A percentile compares a stretch with the other conserved stretches of the same genome.
These are phyloP conservation scores for Paralagenidium karlingii DNA, from an alignment of 352 stramenopile species.

Conservation along the genomic window DNA sequence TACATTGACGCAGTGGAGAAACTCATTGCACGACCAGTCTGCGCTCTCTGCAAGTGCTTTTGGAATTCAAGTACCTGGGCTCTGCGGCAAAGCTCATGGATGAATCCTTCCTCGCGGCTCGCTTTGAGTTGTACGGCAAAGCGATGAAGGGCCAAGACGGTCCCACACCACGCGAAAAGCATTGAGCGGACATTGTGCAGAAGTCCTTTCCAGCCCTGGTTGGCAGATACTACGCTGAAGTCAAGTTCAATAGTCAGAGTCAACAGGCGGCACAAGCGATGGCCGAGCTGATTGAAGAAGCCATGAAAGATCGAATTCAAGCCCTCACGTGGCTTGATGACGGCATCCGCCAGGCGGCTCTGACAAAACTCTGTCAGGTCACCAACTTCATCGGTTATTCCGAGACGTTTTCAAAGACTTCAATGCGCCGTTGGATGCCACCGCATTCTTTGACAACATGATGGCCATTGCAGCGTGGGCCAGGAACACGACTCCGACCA, in stretches of 20 bases:
- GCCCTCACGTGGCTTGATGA: slow-evolving; percentile 85
- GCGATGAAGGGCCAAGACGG: slow-evolving; percentile 71
- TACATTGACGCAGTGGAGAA: slow-evolving; percentile 41
- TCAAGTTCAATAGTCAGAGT: slow-evolving; percentile 76
- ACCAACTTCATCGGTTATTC: slow-evolving; percentile 61
- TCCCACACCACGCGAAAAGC: slow-evolving; percentile 82
- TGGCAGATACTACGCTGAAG: slow-evolving; percentile 86
- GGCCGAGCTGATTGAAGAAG: slow-evolving; percentile 71
- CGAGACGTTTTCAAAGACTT: slow-evolving; percentile 24
- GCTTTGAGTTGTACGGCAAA: slow-evolving; percentile 83
- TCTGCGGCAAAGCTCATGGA: slow-evolving; percentile 20
- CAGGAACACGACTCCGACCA: slow-evolving; percentile 10
- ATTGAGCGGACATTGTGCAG: slow-evolving; percentile 53
- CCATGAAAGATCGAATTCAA: slow-evolving; percentile 60
- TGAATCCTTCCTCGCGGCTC: slow-evolving; percentile 72
- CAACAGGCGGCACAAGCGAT: slow-evolving; percentile 76
- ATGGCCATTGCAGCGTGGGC: slow-evolving; percentile 21
- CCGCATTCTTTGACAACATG: slow-evolving; percentile 36
- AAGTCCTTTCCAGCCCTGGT: slow-evolving; percentile 45
- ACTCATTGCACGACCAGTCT: slow-evolving; percentile 44
- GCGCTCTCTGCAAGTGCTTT: slow-evolving; percentile 26
- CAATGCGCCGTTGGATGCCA: slow-evolving; percentile 26
- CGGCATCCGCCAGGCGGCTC: slow-evolving; percentile 56
- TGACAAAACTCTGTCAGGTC: slow-evolving; percentile 83
- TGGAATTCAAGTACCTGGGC: slow-evolving; percentile 44